These are phyloP conservation scores for Spatholobus suberectus DNA, from an alignment of 306 rosid species.

Conservation along the genomic window DNA sequence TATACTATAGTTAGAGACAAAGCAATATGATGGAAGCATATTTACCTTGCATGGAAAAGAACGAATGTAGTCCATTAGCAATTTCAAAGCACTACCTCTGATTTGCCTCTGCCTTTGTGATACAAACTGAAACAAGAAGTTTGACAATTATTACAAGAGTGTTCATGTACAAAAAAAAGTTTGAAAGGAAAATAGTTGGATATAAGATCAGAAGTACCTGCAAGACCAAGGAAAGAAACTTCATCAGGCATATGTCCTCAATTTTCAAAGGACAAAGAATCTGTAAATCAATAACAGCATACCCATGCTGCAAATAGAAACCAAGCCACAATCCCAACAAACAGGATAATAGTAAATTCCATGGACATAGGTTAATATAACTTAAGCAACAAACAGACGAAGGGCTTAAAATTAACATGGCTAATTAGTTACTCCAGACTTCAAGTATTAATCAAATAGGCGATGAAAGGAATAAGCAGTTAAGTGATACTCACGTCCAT, in stretches of 20 bases:
- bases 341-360: slow-evolving; percentile 7
- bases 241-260: slow-evolving; percentile 67
- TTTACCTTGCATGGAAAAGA: slow-evolving; percentile 84
- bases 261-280: slow-evolving; percentile 59
- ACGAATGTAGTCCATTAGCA: slow-evolving; percentile 69
- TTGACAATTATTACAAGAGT: slow-evolving; percentile 24
- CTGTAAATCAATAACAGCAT: slow-evolving; percentile 77
- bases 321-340: slow-evolving; percentile 20
- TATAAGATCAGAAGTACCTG: slow-evolving; percentile 64
- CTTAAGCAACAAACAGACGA: neutral
- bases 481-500: slow-evolving; percentile 61
- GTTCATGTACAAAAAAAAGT: slow-evolving; percentile 17
- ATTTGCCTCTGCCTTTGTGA: slow-evolving; percentile 87
- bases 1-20: neutral
- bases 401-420: neutral
- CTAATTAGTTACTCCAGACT: neutral
- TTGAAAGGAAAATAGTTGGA: slow-evolving; percentile 5
- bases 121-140: slow-evolving; percentile 67
- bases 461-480: slow-evolving; percentile 20
- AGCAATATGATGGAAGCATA: slow-evolving; percentile 21
- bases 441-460: slow-evolving; percentile 19
- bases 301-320: slow-evolving; percentile 75
- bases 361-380: slow-evolving; percentile 7
- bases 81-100: slow-evolving; percentile 77
- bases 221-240: slow-evolving; percentile 68